Base-by-base conservation (phyloP, 1,139 yeast genomes). In the Debaryomyces fabryi region DNA sequence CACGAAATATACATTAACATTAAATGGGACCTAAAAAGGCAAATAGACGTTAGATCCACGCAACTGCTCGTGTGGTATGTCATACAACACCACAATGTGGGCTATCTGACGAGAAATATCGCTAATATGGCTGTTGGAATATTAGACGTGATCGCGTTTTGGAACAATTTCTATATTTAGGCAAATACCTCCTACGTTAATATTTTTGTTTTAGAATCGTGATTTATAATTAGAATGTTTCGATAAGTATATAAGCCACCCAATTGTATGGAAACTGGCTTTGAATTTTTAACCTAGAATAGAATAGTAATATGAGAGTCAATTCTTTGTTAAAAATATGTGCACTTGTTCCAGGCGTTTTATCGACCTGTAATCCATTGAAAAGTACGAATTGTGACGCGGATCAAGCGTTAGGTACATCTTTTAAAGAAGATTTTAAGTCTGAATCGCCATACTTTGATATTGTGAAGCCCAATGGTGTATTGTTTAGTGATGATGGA, bases 351-450 rank as follows among this genome's bases (percentile, higher is more conserved):
- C 36, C 37, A 29, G 29, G 38, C 2, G 42, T 39, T 10, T 25
- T 54, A 20, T 53, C 52, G 16, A 50, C 56, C 29, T 74, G 79
- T 57, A 65, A 74, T 50, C 79, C 79, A 7, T 52, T 72, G 20
- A 62, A 59, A 32, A 40, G 62, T 12, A 35, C 56, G 20, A 40
- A 46, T 21, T 74, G 79, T 55, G 59, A 71, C 3, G 56, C 83
- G 8, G 78, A 81, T 53, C 62, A 76, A 3, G 91, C 91, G 0
- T 71, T 86, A 44, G 85, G 79, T 0, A 64, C 80, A 1, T 72
- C 87, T 0, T 68, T 85, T 52, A 57, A 65, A 16, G 86, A 80
- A 48, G 72, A 70, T 50, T 85, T 85, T 63, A 56, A 57, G 8
- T 54, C 65, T 13, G 52, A 73, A 35, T 76, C 85, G 0, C 58